These are phyloP conservation scores for Amanita rubescens DNA, from an alignment of 768 basidiomycete species.

Conservation along the genomic window DNA sequence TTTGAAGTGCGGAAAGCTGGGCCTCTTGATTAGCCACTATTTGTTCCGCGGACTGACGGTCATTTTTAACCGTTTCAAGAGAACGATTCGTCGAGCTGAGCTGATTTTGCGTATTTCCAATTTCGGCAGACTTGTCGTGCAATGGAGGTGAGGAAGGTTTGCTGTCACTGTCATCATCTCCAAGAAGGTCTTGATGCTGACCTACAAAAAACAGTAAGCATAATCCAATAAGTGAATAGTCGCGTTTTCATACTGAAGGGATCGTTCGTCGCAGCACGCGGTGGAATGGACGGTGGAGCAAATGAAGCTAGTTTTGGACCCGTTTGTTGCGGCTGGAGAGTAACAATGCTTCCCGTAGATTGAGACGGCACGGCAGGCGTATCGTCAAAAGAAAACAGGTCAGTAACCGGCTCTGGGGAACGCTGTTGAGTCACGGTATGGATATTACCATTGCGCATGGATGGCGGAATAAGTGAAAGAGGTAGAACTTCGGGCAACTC, in stretches of 20 bases:
- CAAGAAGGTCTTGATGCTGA: conserved; percentile 49
- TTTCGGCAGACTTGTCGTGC: conserved; percentile 74
- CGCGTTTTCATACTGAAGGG: conserved; percentile 36
- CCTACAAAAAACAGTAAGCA: conserved; percentile 4
- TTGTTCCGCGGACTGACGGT: conserved; percentile 60
- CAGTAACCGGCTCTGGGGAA: conserved; percentile 36
- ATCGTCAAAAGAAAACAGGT: conserved; percentile 49
- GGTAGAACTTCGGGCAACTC: conserved; percentile 72
- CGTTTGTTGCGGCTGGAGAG: conserved; percentile 26
- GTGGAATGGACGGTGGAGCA: conserved; percentile 17
- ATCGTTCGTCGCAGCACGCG: conserved; percentile 27
- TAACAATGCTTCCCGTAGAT: conserved; percentile 24
- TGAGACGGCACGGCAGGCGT: conserved; percentile 40
- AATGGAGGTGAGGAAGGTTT: conserved; percentile 39
- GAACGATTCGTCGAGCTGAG: conserved; percentile 72
- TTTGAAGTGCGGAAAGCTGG: conserved; percentile 75
- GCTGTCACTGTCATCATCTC: conserved; percentile 60
- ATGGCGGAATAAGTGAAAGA: conserved; percentile 71
- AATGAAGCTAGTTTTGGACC: conserved; percentile 18
- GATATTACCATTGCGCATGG: conserved; percentile 44
- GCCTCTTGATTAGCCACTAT: conserved; percentile 59
- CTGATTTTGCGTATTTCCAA: conserved; percentile 84
- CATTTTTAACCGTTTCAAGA: conserved; percentile 54
- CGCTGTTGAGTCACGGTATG: conserved; percentile 31
- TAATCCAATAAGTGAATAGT: background rate